phyloP scores from a whole-genome alignment of 2,329 filamentous ascomycete species.

The Curvularia sp. region DNA sequence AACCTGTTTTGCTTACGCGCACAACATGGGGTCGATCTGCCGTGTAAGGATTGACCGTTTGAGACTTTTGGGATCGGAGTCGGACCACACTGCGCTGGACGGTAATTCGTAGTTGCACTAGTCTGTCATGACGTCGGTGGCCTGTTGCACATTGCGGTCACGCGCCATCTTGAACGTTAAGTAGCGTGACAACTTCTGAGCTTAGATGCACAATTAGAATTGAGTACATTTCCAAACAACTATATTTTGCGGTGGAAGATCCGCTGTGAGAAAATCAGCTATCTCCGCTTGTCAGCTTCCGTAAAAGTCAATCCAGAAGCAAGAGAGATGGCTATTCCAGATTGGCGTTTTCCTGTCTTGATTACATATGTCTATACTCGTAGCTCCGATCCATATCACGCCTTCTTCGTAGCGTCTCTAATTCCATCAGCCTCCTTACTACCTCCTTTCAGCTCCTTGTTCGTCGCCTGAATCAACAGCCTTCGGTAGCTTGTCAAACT shows the following conservation, averaged over 20 bases:
- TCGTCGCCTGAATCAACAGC: conserved; percentile 50
- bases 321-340: neutral
- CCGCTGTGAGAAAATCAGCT: too few species aligned
- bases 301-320: neutral
- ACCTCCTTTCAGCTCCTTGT: conserved; percentile 43
- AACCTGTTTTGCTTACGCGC: conserved; percentile 12
- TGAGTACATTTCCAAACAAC: neutral
- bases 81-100: neutral
- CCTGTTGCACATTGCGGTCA: neutral
- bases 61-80: neutral
- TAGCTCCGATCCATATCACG: neutral
- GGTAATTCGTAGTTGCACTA: neutral
- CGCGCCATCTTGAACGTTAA: neutral
- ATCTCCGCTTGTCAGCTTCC: neutral
- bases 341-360: neutral
- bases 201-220: neutral
- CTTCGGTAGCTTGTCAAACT: conserved; percentile 58
- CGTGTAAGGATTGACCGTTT: conserved; percentile 9
- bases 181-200: neutral
- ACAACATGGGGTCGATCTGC: conserved; percentile 1
- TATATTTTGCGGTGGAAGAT: too few species aligned
- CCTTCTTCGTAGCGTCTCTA: conserved; percentile 6
- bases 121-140: conserved; percentile 14
- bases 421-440: neutral
- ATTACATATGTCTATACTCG: neutral